Evolutionary conservation across 2,329 filamentous ascomycete genomes (phyloP).

Genomic region (Colletotrichum sp.): DNA sequence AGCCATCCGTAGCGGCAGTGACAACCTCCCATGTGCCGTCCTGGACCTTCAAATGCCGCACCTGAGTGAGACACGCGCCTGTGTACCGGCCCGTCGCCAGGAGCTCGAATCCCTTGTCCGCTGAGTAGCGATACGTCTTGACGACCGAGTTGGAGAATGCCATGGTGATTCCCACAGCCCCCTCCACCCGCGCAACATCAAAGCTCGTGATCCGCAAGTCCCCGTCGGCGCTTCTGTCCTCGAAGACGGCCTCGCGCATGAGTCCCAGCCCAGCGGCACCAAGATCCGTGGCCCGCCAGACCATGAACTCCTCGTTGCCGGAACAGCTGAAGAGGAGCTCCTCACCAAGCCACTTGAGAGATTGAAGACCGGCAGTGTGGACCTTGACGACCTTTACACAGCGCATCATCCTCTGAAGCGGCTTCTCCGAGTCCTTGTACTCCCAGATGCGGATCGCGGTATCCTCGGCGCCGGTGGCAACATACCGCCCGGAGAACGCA

Average conservation of each 20-base stretch:
- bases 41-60: constrained; percentile 44
- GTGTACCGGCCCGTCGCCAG: constrained; percentile 66
- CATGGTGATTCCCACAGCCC: constrained; percentile 67
- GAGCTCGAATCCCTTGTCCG: constrained; percentile 47
- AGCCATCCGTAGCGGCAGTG: constrained; percentile 83
- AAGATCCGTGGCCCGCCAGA: constrained; percentile 72
- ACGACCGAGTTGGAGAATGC: constrained; percentile 85
- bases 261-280: constrained; percentile 59
- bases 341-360: constrained; percentile 70
- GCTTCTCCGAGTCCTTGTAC: constrained; percentile 29
- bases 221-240: constrained; percentile 53
- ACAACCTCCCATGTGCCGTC: constrained; percentile 48
- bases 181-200: constrained; percentile 51
- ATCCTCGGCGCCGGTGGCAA: constrained; percentile 77
- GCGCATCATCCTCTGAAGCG: constrained; percentile 27
- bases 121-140: constrained; percentile 61
- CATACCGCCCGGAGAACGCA: constrained; percentile 41
- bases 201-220: constrained; percentile 87
- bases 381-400: constrained; percentile 73
- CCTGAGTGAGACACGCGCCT: constrained; percentile 77
- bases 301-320: constrained; percentile 86
- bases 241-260: constrained; percentile 59
- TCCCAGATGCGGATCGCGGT: constrained; percentile 76
- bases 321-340: constrained; percentile 82
- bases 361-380: constrained; percentile 85